A percentile compares a stretch with the other conserved stretches of the same genome.
These are phyloP conservation scores for Phenoliferia sp. DNA, from an alignment of 1,284 basidiomycete species.

Conservation along the genomic window DNA sequence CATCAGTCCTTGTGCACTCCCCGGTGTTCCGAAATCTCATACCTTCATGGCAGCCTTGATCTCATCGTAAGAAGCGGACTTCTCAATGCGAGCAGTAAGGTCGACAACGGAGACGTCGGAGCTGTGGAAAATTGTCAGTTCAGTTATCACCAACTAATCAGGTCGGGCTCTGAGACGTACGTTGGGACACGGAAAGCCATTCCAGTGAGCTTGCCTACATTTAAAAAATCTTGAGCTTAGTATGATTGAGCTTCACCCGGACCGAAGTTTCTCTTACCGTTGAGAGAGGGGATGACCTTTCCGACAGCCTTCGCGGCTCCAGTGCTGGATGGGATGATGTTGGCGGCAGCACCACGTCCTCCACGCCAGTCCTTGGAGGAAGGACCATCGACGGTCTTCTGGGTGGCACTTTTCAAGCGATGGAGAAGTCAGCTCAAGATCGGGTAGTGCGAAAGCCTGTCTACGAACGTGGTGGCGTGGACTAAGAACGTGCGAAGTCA, in stretches of 20 bases:
- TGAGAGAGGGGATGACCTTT: conserved; percentile 94
- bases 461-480: conserved; percentile 55
- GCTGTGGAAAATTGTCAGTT: no score
- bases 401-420: conserved; percentile 98
- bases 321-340: conserved; percentile 99
- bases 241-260: no score
- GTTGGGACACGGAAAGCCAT: conserved; percentile 98
- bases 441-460: no score
- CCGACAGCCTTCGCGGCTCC: conserved; percentile 96
- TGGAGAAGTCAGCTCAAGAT: no score
- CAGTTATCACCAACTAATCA: no score
- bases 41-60: conserved; percentile 88
- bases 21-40: no score
- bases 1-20: no score
- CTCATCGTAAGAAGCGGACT: conserved; percentile 75
- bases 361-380: conserved; percentile 85
- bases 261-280: no score
- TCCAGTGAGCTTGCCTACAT: conserved; percentile 81
- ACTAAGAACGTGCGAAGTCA: no score
- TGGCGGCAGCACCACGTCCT: conserved; percentile 91
- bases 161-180: neutral
- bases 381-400: conserved; percentile 96
- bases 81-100: conserved; percentile 89
- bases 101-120: conserved; percentile 98
- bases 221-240: no score